These are phyloP conservation scores for Penicillium hesseltinei DNA, from an alignment of 2,329 filamentous ascomycete genomes.

Conservation along the genomic window DNA sequence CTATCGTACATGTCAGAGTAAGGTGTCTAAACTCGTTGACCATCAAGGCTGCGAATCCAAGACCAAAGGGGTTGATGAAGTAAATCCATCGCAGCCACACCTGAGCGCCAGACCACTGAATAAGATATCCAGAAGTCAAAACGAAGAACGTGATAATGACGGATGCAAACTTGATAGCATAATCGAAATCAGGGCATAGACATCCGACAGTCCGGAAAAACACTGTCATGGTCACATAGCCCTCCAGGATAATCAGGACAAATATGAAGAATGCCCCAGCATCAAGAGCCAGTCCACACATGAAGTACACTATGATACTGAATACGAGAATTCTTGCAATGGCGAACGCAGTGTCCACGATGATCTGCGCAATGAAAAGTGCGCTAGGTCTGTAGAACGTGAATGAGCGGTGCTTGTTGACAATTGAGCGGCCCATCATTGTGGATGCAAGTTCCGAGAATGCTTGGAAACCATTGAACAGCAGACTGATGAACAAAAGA, in stretches of 20 bases:
- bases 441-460: conserved; percentile 73
- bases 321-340: conserved; percentile 70
- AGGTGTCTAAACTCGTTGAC: conserved; percentile 77
- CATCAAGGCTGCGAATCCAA: conserved; percentile 77
- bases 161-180: conserved; percentile 78
- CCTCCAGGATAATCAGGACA: conserved; percentile 66
- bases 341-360: conserved; percentile 72
- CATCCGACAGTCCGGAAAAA: conserved; percentile 76
- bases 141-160: conserved; percentile 79
- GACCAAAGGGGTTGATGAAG: conserved; percentile 71
- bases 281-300: conserved; percentile 67
- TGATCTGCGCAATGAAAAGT: conserved; percentile 78
- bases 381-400: conserved; percentile 80
- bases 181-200: conserved; percentile 76
- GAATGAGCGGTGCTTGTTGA: conserved; percentile 82
- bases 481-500: conserved; percentile 72
- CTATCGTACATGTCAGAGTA: conserved; percentile 65
- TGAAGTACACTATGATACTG: conserved; percentile 75
- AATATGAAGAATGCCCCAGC: conserved; percentile 77
- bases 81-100: conserved; percentile 79
- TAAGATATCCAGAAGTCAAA: conserved; percentile 77
- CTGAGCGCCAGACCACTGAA: conserved; percentile 72
- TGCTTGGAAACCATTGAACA: conserved; percentile 86
- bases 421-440: conserved; percentile 72
- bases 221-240: conserved; percentile 70